Conservation (phyloP, 169 alveolate genomes). For the Plasmodium adleri region DNA sequence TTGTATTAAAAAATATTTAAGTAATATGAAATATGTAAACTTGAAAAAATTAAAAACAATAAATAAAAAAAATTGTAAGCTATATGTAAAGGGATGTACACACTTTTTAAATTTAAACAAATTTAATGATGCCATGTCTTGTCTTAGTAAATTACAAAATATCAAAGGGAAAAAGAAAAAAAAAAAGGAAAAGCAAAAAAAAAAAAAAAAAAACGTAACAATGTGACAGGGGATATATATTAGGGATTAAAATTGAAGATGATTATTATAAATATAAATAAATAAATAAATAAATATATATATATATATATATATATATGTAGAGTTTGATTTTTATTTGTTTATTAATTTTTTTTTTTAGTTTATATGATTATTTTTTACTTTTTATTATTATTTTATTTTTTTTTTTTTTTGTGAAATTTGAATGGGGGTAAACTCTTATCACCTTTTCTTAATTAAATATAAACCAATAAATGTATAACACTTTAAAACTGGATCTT, state of each 20-base stretch:
- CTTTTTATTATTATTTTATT: too few species aligned
- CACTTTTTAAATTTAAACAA: conserved; percentile 35
- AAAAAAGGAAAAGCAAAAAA: conserved; percentile 1
- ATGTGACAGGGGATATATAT: neutral
- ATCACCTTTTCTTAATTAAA: too few species aligned
- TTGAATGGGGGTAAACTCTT: too few species aligned
- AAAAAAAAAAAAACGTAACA: neutral
- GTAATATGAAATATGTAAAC: conserved; percentile 51
- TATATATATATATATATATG: neutral
- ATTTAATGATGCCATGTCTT: conserved; percentile 22
- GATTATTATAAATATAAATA: too few species aligned
- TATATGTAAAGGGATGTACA: conserved; percentile 48
- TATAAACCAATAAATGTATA: too few species aligned
- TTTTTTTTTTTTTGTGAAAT: too few species aligned
- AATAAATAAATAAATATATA: neutral
- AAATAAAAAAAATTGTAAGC: conserved; percentile 39
- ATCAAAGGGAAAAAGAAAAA: neutral
- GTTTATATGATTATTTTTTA: too few species aligned
- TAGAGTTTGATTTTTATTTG: neutral
- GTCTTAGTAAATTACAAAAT: conserved; percentile 34
- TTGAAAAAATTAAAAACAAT: conserved; percentile 63
- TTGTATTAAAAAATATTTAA: conserved; percentile 50
- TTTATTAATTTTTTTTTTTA: neutral
- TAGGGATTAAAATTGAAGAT: neutral
- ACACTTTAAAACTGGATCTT: too few species aligned